Conservation (phyloP, 2,329 filamentous ascomycete species). For the Hymenoscyphus scutula region DNA sequence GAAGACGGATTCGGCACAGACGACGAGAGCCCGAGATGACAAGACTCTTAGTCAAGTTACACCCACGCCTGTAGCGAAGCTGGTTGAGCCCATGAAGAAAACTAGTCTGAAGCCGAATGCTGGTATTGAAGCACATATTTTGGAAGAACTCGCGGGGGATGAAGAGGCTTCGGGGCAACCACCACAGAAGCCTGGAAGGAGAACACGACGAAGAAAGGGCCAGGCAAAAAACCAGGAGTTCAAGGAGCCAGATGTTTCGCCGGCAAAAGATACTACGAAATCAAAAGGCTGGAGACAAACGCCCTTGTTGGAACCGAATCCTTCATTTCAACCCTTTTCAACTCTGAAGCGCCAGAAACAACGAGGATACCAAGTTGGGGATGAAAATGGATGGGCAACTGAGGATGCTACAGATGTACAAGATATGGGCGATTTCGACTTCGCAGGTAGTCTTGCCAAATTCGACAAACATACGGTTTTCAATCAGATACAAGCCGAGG, state of each 20-base stretch:
- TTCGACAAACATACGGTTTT: slow-evolving; percentile 94
- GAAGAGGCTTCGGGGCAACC: slow-evolving; percentile 22
- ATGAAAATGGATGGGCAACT: slow-evolving; percentile 86
- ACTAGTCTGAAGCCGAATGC: slow-evolving; percentile 35
- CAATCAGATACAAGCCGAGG: slow-evolving; percentile 85
- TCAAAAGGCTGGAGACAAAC: slow-evolving; percentile 68
- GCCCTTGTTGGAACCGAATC: slow-evolving; percentile 60
- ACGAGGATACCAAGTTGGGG: slow-evolving; percentile 39
- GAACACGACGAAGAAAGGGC: slow-evolving; percentile 44
- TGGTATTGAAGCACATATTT: slow-evolving; percentile 20
- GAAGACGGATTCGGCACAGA: slow-evolving; percentile 27
- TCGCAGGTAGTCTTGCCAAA: slow-evolving; percentile 82
- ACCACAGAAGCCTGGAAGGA: slow-evolving; percentile 34
- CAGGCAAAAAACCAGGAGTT: slow-evolving; percentile 40
- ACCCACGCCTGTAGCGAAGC: slow-evolving; percentile 38
- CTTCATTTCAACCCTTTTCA: slow-evolving; percentile 61
- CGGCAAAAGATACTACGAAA: slow-evolving; percentile 45
- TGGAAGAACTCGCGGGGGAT: slow-evolving; percentile 30
- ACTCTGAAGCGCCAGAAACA: slow-evolving; percentile 57
- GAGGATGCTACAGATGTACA: slow-evolving; percentile 94
- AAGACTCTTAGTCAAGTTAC: slow-evolving; percentile 28
- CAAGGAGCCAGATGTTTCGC: slow-evolving; percentile 42
- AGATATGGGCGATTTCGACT: slow-evolving; percentile 93
- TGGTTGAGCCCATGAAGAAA: slow-evolving; percentile 46
- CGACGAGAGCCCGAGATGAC: slow-evolving; percentile 25